Evolutionary conservation across 257 asterid genomes (phyloP), one percentile per base, ranked within the genome.

Genomic region (Solanum chaucha): DNA sequence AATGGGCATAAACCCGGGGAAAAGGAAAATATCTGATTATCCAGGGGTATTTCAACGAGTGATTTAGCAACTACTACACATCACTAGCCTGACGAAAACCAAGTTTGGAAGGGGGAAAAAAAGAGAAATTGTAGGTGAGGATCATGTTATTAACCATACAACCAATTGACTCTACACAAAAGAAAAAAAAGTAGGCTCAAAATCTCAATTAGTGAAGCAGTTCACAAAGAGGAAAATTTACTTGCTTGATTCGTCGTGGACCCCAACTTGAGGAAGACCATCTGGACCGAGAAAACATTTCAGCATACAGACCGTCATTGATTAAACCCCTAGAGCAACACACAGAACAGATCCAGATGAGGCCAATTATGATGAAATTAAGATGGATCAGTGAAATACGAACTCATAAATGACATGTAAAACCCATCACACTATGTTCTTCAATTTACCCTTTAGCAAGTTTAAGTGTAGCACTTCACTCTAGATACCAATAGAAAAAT

Each of bases 191-290:
- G 68, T 17, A 11, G 22, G 44, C 26, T 28, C 24, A 80, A 28
- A 46, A 46, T 80, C 28, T 80, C 17, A n/a, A 15, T 28, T 9
- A 40, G 88, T 61, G 38, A 59, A 85, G 75, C 4, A 85, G 84
- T 48, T 80, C 19, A 17, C 40, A 48, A 61, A 61, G 70, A 61
- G 70, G 87, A 77, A 87, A 87, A 55, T 78, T 93, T 92, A 96
- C 99, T 86, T 90, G 97, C 88, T 87, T 97, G 85, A 97, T 95
- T 89, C 98, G 93, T 24, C 94, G 89, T 75, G 98, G 99, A 55
- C 99, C 98, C 98, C 99, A 97, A 90, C 94, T 93, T 82, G 94
- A 94, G 89, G 99, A 94, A 87, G 98, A 91, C 98, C 98, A 97
- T 91, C 98, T 92, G 81, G 99, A 94, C 65, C 93, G 94, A 46